Base-by-base conservation (phyloP, 371 early-diverging fungal species). In the Gilbertella persicaria region DNA sequence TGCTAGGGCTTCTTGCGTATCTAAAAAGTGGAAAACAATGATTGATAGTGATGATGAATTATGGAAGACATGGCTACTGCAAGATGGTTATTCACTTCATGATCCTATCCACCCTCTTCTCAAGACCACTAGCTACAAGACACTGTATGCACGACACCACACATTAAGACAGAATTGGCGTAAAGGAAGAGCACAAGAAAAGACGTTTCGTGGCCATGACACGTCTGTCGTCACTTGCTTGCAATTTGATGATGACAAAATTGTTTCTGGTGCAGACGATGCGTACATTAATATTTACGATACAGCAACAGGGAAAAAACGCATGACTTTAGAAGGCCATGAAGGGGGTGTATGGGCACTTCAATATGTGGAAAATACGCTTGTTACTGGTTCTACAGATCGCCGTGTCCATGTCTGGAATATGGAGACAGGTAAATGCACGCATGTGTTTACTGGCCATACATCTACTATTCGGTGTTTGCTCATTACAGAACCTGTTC, bases 321-420 rank as follows among this genome's bases (percentile, higher is more conserved):
- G 49, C 3, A 52, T 53, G 53, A 59, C 60, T 13, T 80, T 99
- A 21, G 79, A 75, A 13, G 99, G 98, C 9, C 99, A 99, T 65
- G 93, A 92, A 37, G 99, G 99, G 25, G 99, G 99, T 42, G 97
- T 99, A 2, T 99, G 99, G 99, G 93, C 97, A 4, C 82, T 99
- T 42, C 89, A 94, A 52, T 92, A 91, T 55, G 82, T 85, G 30
- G 88, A 88, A 33, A 87, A 91, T 43, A 84, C 92, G 1, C 79
- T 99, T 1, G 96, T 98, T 1, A 92, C 93, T 43, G 99, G 99
- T 16, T 93, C 95, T 16, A 98, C 97, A 0, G 99, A 99, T 71
- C 85, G 96, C 25, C 91, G 94, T 0, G 94, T 98, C 7, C 83
- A 97, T 20, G 91, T 99, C 0, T 99, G 99, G 99, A 94, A 99